These are phyloP conservation scores for Ustulina deusta DNA, from an alignment of 2,329 filamentous ascomycete genomes.

Conservation along the genomic window DNA sequence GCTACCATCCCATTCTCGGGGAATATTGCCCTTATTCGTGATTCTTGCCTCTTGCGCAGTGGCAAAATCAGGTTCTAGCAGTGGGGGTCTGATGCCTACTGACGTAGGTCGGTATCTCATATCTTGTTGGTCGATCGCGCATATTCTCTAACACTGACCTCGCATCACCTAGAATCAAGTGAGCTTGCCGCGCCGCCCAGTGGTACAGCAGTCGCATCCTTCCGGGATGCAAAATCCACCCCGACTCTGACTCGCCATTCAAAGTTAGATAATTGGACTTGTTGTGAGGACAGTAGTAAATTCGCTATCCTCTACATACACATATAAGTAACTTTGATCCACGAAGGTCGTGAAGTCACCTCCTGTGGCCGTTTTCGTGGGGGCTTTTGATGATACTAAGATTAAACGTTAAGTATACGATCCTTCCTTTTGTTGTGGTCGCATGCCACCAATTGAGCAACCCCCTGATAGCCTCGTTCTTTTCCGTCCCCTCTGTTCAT, in stretches of 20 bases:
- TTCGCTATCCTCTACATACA: background rate
- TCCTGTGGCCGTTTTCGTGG: background rate
- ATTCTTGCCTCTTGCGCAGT: constrained; percentile 1
- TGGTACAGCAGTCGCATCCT: constrained; percentile 7
- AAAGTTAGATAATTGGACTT: background rate
- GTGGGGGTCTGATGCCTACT: constrained; percentile 20
- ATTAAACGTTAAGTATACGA: constrained; percentile 1
- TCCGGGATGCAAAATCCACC: background rate
- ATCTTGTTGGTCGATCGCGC: constrained; percentile 17
- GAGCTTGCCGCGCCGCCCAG: background rate
- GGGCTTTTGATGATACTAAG: background rate
- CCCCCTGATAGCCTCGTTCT: constrained; percentile 3
- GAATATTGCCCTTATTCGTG: background rate
- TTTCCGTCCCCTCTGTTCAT: background rate
- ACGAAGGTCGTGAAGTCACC: background rate
- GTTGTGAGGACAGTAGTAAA: background rate
- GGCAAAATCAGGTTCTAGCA: constrained; percentile 6
- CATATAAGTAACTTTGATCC: background rate
- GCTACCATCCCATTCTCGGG: constrained; percentile 5
- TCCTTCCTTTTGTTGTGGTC: background rate
- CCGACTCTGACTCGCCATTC: constrained; percentile 1
- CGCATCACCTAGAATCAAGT: constrained; percentile 7
- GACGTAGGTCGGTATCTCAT: constrained; percentile 7
- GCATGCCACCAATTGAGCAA: background rate
- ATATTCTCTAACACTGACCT: constrained; percentile 17